phyloP scores from a whole-genome alignment of 2,329 filamentous ascomycete species.

The Diaporthe australafricana region DNA sequence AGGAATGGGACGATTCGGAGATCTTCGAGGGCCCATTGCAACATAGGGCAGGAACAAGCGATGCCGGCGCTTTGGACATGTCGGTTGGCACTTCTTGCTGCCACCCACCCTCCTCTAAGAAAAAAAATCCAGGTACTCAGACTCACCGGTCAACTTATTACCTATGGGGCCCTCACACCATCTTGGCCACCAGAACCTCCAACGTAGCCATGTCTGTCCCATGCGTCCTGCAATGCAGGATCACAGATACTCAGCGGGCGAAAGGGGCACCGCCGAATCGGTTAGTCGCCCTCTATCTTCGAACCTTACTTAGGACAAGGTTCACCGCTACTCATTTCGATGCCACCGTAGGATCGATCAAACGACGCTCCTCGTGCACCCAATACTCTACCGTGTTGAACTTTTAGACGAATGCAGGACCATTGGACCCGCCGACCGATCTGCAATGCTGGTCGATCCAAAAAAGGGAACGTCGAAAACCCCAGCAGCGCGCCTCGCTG shows the following conservation, averaged over 20 bases:
- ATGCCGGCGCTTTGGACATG: constrained; percentile 3
- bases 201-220: not conserved
- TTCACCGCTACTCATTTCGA: constrained; percentile 29
- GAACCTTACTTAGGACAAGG: constrained; percentile 24
- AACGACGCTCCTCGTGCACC: constrained; percentile 13
- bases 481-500: constrained; percentile 7
- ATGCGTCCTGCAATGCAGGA: constrained; percentile 14
- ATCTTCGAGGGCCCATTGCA: constrained; percentile 21
- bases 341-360: constrained; percentile 21
- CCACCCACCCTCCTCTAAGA: not conserved
- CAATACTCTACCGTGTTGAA: constrained; percentile 1
- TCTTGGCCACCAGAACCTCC: constrained; percentile 1
- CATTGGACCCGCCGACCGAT: constrained; percentile 23
- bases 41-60: not conserved
- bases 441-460: constrained; percentile 23
- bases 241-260: constrained; percentile 5
- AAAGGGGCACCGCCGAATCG: constrained; percentile 28
- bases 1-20: constrained; percentile 10
- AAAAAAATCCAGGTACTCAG: not conserved
- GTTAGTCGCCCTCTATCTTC: constrained; percentile 13
- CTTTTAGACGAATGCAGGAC: constrained; percentile 12
- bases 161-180: constrained; percentile 14
- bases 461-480: constrained; percentile 17
- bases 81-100: constrained; percentile 18
- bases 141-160: constrained; percentile 18